Conservation (phyloP, 2,329 filamentous ascomycete species). For the Alternaria tenuissima region DNA sequence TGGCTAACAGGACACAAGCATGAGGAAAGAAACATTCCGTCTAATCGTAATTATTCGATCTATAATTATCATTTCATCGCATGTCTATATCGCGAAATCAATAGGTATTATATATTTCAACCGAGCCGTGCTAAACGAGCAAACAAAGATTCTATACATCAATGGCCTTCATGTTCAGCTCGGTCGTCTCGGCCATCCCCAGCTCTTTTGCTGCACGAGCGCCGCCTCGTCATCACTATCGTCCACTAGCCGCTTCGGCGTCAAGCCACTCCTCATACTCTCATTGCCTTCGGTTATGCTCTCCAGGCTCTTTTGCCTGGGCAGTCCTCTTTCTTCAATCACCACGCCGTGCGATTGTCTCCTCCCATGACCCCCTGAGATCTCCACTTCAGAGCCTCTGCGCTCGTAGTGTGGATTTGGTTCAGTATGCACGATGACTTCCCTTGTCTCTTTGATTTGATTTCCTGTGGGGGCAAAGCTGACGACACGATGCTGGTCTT, state of each 20-base stretch:
- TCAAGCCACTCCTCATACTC: constrained; percentile 30
- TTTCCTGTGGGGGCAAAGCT: constrained; percentile 36
- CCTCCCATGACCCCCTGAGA: constrained; percentile 10
- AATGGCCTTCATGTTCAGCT: background rate
- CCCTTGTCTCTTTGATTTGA: constrained; percentile 44
- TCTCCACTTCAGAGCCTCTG: constrained; percentile 20
- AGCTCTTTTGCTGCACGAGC: constrained; percentile 23
- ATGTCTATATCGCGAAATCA: background rate
- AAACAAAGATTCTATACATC: background rate
- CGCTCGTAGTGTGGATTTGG: constrained; percentile 31
- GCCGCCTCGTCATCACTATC: constrained; percentile 39
- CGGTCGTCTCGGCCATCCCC: constrained; percentile 14
- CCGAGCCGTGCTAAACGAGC: background rate
- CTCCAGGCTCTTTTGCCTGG: constrained; percentile 31
- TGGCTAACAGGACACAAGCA: background rate
- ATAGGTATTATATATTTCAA: background rate
- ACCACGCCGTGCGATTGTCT: constrained; percentile 16
- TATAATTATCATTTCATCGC: background rate
- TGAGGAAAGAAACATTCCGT: background rate
- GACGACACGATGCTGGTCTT: constrained; percentile 18
- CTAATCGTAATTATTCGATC: background rate
- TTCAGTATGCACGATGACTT: constrained; percentile 36
- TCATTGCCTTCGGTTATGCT: constrained; percentile 34
- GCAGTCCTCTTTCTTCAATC: constrained; percentile 17
- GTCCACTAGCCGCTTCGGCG: constrained; percentile 17